A percentile compares a stretch with the other conserved stretches of the same genome.
Evolutionary conservation across 176 grass and related monocot genomes (phyloP).

Genomic region (Otatea glauca): DNA sequence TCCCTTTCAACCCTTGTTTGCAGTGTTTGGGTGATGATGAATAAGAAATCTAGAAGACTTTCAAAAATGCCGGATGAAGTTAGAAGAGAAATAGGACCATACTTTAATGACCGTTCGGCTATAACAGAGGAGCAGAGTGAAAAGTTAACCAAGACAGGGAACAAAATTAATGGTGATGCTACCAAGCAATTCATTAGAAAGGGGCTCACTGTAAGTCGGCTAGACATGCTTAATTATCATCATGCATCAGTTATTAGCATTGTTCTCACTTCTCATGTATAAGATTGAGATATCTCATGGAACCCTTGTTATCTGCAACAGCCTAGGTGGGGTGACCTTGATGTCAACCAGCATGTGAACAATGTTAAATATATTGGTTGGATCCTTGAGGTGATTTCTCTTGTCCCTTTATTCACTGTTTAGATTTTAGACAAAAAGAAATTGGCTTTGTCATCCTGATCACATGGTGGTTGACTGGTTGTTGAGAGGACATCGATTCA

Average conservation of each 20-base stretch:
- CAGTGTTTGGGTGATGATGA: slow-evolving; percentile 99
- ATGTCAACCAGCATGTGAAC: slow-evolving; percentile 98
- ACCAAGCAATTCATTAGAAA: slow-evolving; percentile 66
- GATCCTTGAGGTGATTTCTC: slow-evolving; percentile 89
- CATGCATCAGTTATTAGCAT: not conserved
- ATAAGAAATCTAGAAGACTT: slow-evolving; percentile 86
- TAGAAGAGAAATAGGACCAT: slow-evolving; percentile 85
- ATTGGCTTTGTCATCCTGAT: not conserved
- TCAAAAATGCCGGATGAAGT: slow-evolving; percentile 95
- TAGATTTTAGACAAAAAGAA: not conserved
- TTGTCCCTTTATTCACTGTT: not conserved
- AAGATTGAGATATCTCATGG: slow-evolving; percentile 17
- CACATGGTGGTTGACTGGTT: not conserved
- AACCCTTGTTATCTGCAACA: slow-evolving; percentile 43
- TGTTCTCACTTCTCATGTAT: not conserved
- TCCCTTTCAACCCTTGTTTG: slow-evolving; percentile 22
- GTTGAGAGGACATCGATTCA: not conserved
- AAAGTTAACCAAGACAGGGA: slow-evolving; percentile 68
- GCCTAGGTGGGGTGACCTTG: slow-evolving; percentile 94
- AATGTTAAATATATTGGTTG: slow-evolving; percentile 99
- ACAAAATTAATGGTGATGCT: slow-evolving; percentile 42
- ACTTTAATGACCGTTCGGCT: slow-evolving; percentile 66
- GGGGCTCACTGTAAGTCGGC: slow-evolving; percentile 80
- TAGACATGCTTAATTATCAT: not conserved
- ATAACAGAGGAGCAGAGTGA: slow-evolving; percentile 74